phyloP scores from a whole-genome alignment of 306 rosid species.

The Begonia fuchsioides region DNA sequence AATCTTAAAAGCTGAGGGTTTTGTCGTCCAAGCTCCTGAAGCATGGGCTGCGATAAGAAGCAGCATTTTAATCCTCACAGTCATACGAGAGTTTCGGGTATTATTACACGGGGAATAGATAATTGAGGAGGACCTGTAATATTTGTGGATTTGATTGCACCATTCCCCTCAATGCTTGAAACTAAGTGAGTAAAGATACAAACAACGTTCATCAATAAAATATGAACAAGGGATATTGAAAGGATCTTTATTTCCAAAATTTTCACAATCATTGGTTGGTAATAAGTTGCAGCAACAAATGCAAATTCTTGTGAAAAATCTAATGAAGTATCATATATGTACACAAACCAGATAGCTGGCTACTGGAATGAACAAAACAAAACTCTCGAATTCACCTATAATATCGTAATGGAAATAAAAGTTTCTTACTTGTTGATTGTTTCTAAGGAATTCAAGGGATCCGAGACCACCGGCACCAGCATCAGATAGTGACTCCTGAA shows the following conservation, averaged over 20 bases:
- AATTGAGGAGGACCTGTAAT: conserved; percentile 44
- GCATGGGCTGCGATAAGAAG: conserved; percentile 69
- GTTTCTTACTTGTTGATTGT: conserved; percentile 61
- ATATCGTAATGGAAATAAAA: background rate
- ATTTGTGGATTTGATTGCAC: conserved; percentile 97
- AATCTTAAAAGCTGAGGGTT: conserved; percentile 75
- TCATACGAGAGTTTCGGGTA: background rate
- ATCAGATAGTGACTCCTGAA: conserved; percentile 64
- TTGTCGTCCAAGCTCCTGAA: conserved; percentile 97
- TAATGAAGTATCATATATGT: too few relatives aligned
- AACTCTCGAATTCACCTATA: too few relatives aligned
- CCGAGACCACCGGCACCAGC: conserved; percentile 50
- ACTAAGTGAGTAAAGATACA: conserved; percentile 21
- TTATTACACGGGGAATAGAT: background rate
- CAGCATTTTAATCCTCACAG: conserved; percentile 5
- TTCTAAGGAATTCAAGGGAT: conserved; percentile 81
- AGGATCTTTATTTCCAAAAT: too few relatives aligned
- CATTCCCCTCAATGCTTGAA: conserved; percentile 78
- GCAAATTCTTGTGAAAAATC: too few relatives aligned
- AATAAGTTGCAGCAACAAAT: too few relatives aligned
- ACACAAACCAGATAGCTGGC: too few relatives aligned
- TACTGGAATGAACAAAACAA: too few relatives aligned
- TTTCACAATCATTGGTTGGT: too few relatives aligned
- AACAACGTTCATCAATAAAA: background rate
- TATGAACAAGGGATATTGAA: background rate